phyloP scores from a whole-genome alignment of 139 green algal species.

The Nannochloris sp. region DNA sequence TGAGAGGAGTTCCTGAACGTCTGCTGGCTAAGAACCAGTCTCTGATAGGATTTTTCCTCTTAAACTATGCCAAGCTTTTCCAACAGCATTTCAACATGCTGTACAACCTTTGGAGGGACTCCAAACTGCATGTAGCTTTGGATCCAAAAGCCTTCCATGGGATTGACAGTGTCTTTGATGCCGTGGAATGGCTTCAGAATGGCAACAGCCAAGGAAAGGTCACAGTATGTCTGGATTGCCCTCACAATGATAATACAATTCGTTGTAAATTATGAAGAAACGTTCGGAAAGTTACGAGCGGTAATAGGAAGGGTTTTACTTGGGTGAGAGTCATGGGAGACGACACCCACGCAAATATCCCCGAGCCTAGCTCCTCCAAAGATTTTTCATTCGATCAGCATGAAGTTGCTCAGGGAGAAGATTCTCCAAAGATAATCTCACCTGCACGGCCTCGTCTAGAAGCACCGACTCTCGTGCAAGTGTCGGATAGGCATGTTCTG shows the following conservation, averaged over 20 bases:
- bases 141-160: constrained; percentile 31
- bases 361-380: too few species aligned
- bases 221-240: neutral
- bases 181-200: constrained; percentile 60
- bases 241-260: neutral
- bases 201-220: constrained; percentile 73
- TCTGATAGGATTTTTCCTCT: constrained; percentile 72
- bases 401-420: too few species aligned
- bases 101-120: constrained; percentile 17
- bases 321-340: too few species aligned
- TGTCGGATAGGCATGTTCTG: too few species aligned
- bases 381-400: too few species aligned
- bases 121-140: constrained; percentile 37
- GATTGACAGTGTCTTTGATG: constrained; percentile 42
- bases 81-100: constrained; percentile 39
- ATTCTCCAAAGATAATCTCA: too few species aligned
- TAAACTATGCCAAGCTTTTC: constrained; percentile 39
- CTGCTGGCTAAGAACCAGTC: constrained; percentile 66
- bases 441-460: too few species aligned
- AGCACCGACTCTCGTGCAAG: too few species aligned
- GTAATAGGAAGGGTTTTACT: too few species aligned
- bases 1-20: constrained; percentile 58
- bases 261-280: neutral
- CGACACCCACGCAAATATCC: too few species aligned
- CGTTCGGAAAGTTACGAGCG: too few species aligned